Evolutionary conservation across 2,329 filamentous ascomycete genomes (phyloP), one percentile per base, ranked within the genome.

Genomic region (Dryadomyces quercivorus): DNA sequence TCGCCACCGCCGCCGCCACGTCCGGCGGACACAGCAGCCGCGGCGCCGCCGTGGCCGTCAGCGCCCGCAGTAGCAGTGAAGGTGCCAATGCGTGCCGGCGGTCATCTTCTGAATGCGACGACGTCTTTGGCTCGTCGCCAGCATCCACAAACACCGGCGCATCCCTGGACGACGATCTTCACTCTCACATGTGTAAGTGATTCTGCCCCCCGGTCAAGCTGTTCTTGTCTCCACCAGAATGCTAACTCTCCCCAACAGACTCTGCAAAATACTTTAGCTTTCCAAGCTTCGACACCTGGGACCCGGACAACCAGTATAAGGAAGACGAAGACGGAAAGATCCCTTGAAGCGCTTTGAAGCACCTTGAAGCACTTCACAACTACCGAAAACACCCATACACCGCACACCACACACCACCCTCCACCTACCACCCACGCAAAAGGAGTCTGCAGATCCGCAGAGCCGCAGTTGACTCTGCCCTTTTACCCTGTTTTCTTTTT

Each of bases 231-330:
- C 26, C 26, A 31, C 26, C 26, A 31, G 8, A 31, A 31, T 31
- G 4, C 26, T 31, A 31, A 31, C 26, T 8, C 8, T 31, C 18
- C 3, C 36, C 40, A 59, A 15, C 54, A 69, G 66, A 66, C 51
- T 68, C 70, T 62, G 76, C 72, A 55, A 77, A 80, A 58, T 88
- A 88, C 67, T 82, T 85, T 63, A 86, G 84, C 71, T 88, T 88
- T 64, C 84, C 84, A 16, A 84, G 78, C 65, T 87, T 86, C 66
- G 84, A 88, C 62, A 76, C 81, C 57, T 86, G 82, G 73, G 77
- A 78, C 45, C 71, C 70, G 20, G 72, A 71, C 55, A 68, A 72
- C 58, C 68, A 69, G 50, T 68, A 72, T 31, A 69, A 70, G 44
- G 70, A 72, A 56, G 70, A 73, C 45, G 59, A 58, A 3, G 50